Base-by-base conservation (phyloP, 148 eudicot species). In the Cornus suecica region DNA sequence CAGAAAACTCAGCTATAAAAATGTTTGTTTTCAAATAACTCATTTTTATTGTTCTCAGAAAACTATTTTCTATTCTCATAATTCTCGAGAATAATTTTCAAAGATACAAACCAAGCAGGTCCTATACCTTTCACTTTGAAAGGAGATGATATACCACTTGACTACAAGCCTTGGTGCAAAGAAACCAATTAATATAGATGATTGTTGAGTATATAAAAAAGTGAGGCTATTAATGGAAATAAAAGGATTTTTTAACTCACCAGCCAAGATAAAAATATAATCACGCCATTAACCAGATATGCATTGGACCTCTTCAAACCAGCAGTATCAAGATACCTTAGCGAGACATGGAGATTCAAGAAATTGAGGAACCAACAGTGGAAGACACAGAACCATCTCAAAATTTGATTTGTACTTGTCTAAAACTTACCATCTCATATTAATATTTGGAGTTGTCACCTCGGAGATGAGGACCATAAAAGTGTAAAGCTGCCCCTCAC, bases 401-500 rank as follows among this genome's bases (percentile, higher is more conserved):
- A 31, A 3, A 51, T 28, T 41, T 1, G 13, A 69, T 15, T 22
- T 42, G 68, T 60, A 4, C 7, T 30, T 70, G 70, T 31, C 32
- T 16, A 63, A 61, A 61, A 13, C 85, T 70, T 82, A 96, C 99
- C 99, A 96, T 84, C 99, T 86, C 92, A 96, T 82, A 76, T 96
- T 96, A 78, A 96, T 88, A 77, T 88, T 94, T 65, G 99, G 99
- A 75, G 99, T 96, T 58, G 99, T 96, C 80, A 93, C 86, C 82
- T 96, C 99, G 54, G 99, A 96, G 58, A 96, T 96, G 74, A 96
- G 92, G 65, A 93, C 93, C 99, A 96, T 96, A 80, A 86, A 96
- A 18, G 99, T 96, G 83, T 96, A 96, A 68, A 96, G 94, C 77
- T 96, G 99, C 61, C 98, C 99, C 88, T 96, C 99, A 76, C 98